phyloP scores from a whole-genome alignment of 1,139 yeast species.

The Zygosaccharomyces pseudobailii region DNA sequence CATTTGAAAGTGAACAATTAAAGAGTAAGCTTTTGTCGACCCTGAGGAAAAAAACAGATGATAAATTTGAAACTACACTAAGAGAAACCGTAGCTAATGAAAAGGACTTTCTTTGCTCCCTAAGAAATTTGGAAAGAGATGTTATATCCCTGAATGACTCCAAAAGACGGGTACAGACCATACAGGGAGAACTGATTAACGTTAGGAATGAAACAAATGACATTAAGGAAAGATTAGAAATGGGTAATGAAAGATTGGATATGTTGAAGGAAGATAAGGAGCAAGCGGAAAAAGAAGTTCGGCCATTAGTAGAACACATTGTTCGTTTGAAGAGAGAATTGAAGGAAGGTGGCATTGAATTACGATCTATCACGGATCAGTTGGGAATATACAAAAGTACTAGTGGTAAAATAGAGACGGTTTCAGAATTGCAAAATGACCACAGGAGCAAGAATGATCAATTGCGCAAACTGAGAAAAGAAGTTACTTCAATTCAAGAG shows the following conservation, averaged over 20 bases:
- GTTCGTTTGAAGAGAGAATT: conserved; percentile 23
- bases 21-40: conserved; percentile 35
- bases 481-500: conserved; percentile 43
- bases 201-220: neutral
- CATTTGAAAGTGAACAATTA: conserved; percentile 43
- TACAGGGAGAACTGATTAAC: neutral
- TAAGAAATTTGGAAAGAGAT: conserved; percentile 30
- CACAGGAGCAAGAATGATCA: conserved; percentile 43
- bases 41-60: conserved; percentile 33
- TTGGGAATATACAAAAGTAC: conserved; percentile 17
- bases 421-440: conserved; percentile 49
- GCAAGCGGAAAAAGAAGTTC: conserved; percentile 19
- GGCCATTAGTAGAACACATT: conserved; percentile 22
- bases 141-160: conserved; percentile 9
- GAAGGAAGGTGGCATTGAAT: conserved; percentile 38
- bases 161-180: neutral
- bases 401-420: conserved; percentile 22
- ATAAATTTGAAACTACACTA: conserved; percentile 28
- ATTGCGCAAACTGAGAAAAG: conserved; percentile 45
- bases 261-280: conserved; percentile 19
- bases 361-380: conserved; percentile 40
- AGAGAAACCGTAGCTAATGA: conserved; percentile 39
- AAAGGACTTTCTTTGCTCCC: conserved; percentile 37
- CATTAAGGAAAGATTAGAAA: conserved; percentile 27
- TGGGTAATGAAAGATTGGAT: conserved; percentile 13